Conservation (phyloP, 2,329 filamentous ascomycete genomes). For the Botrytis aclada region DNA sequence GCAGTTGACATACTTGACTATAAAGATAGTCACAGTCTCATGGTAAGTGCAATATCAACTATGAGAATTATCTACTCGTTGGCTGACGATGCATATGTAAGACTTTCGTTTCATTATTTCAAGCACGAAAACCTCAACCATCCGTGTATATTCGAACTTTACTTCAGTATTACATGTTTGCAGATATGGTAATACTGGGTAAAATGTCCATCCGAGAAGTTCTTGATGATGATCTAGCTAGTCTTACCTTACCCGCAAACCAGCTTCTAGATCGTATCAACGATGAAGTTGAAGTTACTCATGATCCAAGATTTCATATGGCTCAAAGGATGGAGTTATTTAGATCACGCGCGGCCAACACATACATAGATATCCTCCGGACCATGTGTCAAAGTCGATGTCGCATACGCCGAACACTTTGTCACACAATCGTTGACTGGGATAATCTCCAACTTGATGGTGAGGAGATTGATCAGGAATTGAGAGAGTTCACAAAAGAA, state of each 20-base stretch:
- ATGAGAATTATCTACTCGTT: background rate
- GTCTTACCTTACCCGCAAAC: constrained; percentile 70
- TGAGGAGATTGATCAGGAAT: constrained; percentile 68
- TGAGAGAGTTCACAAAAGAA: constrained; percentile 61
- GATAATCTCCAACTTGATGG: constrained; percentile 79
- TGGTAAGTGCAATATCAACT: constrained; percentile 46
- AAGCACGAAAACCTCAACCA: constrained; percentile 77
- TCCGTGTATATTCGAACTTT: constrained; percentile 79
- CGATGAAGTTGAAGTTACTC: constrained; percentile 70
- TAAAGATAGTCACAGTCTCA: constrained; percentile 63
- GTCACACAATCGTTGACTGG: constrained; percentile 79
- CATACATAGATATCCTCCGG: constrained; percentile 80
- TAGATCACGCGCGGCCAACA: constrained; percentile 58
- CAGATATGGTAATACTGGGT: constrained; percentile 67
- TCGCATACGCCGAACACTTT: constrained; percentile 83
- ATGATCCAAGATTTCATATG: constrained; percentile 71
- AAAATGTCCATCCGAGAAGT: constrained; percentile 68
- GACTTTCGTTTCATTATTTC: constrained; percentile 72
- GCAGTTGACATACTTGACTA: constrained; percentile 66
- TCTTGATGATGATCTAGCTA: constrained; percentile 76
- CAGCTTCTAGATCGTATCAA: constrained; percentile 69
- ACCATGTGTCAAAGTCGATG: constrained; percentile 88
- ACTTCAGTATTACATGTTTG: constrained; percentile 72
- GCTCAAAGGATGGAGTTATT: constrained; percentile 71
- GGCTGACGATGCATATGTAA: constrained; percentile 36